Evolutionary conservation across 805 yeast genomes (phyloP), one percentile per base, ranked within the genome.

Genomic region (Candida nanaspora): DNA sequence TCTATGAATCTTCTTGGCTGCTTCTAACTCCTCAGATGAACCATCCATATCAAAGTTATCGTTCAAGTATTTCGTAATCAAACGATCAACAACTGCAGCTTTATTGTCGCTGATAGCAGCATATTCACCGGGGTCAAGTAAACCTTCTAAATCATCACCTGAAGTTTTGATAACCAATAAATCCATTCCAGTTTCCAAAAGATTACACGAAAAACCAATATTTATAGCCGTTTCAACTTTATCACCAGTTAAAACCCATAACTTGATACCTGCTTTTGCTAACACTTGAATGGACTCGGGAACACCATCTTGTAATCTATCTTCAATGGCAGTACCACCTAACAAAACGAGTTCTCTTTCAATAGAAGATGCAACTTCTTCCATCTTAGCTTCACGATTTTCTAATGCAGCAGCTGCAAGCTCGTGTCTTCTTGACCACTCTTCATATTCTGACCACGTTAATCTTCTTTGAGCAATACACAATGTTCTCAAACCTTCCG

Each of bases 211-310:
- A 54, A 80, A 84, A 1, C 91, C 93, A 59, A 84, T 84, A 56
- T 82, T 81, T 56, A 84, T 84, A 3, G 93, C 93, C 9, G 93
- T 84, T 60, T 84, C 93, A 39, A 84, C 78, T 57, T 80, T 78
- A 60, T 84, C 93, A 47, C 93, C 93, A 9, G 93, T 84, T 25
- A 84, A 67, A 40, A 84, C 89, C 93, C 93, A 84, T 37, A 84
- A 65, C 57, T 84, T 84, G 51, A 84, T 79, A 37, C 93, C 93
- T 0, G 89, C 91, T 37, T 71, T 65, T 6, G 79, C 76, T 38
- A 84, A 66, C 32, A 78, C 57, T 14, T 81, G 73, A 50, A 84
- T 84, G 1, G 91, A 69, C 39, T 77, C 81, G 1, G 91, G 88
- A 18, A 84, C 93, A 44, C 87, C 89, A 32, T 75, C 79, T 56